Evolutionary conservation across 306 rosid genomes (phyloP), one percentile per base, ranked within the genome.

Genomic region (Vachellia pachyceras): DNA sequence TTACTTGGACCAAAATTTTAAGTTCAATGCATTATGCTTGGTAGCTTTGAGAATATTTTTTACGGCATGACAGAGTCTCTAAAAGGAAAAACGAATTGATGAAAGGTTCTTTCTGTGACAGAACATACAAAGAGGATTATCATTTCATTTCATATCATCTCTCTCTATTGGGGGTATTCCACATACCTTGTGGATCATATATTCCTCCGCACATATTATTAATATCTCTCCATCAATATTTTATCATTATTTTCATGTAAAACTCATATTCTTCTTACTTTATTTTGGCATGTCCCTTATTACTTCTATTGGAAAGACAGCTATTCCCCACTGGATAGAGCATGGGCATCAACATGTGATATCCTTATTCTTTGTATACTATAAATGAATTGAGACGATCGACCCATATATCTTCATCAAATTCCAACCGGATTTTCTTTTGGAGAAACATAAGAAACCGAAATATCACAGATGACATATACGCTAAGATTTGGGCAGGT

Each of bases 11-110:
- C 42, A 77, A 39, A 65, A 37, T 1, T 10, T 37, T 39, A 45
- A 54, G 84, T 74, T 76, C 77, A 61, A 82, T 78, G 80, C 29
- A 78, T 29, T 29, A 29, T 78, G 74, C 20, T 73, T 72, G 74
- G 20, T 68, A 10, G 40, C 65, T n/a, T 68, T 74, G 60, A 15
- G 77, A 45, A 41, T 68, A 73, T 73, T 4, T 55, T 55, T 82
- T 69, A 46, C 6, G 63, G 77, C 66, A 71, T 54, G 82, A 73
- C 12, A 69, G 47, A 50, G 60, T 71, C 79, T 60, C 60, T 29
- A 29, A 64, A 79, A 63, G 76, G 49, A 82, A 65, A 69, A 52
- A 54, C 69, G 64, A 15, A 52, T 17, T 52, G 17, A 75, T 13
- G 69, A 73, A 79, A 79, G 49, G 57, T 82, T 79, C 79, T 54